Conservation (phyloP, 108 stramenopile species). For the Pseudonitzschia pungens region DNA sequence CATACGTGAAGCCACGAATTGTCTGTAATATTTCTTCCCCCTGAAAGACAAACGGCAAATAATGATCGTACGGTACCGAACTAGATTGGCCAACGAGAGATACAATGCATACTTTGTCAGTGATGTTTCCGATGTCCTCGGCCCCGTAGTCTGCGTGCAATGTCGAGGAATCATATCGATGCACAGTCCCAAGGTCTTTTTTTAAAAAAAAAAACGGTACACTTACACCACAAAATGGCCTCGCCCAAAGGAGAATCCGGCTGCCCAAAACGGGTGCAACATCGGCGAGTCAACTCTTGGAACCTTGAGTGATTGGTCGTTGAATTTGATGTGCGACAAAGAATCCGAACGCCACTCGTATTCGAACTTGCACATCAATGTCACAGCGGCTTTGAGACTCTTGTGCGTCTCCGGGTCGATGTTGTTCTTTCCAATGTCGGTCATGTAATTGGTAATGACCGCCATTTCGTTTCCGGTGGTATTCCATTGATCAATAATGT, state of each 20-base stretch:
- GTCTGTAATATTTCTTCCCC: slow-evolving; percentile 69
- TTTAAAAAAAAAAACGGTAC: slow-evolving; percentile 21
- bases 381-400: slow-evolving; percentile 15
- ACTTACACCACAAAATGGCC: slow-evolving; percentile 63
- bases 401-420: slow-evolving; percentile 32
- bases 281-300: slow-evolving; percentile 37
- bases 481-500: slow-evolving; percentile 52
- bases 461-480: slow-evolving; percentile 64
- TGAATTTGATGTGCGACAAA: slow-evolving; percentile 30
- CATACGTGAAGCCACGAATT: slow-evolving; percentile 65
- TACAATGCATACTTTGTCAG: not conserved
- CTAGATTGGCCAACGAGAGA: slow-evolving; percentile 14
- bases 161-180: not conserved
- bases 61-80: slow-evolving; percentile 23
- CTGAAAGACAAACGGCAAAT: slow-evolving; percentile 49
- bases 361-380: slow-evolving; percentile 48
- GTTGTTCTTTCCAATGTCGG: slow-evolving; percentile 23
- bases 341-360: slow-evolving; percentile 35
- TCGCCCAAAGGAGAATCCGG: slow-evolving; percentile 77
- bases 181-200: slow-evolving; percentile 27
- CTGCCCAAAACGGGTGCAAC: slow-evolving; percentile 83
- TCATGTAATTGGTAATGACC: slow-evolving; percentile 53
- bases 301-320: slow-evolving; percentile 37
- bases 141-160: not conserved
- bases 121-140: not conserved